These are phyloP conservation scores for rapeseed (Brassica napus) DNA, from an alignment of 345 rosid species.

Conservation along the genomic window DNA sequence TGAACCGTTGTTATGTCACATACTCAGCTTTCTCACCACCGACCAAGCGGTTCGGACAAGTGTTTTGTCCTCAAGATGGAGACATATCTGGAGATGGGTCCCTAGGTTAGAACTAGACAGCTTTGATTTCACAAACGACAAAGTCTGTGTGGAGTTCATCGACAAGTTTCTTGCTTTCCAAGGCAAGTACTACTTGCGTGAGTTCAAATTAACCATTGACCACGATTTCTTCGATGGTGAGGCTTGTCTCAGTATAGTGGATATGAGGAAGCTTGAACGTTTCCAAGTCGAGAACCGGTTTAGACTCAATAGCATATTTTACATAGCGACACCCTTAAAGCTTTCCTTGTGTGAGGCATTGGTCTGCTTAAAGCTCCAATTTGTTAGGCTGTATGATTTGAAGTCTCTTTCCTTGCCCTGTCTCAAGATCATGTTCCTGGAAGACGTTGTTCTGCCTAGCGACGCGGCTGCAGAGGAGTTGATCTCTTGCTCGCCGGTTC, in stretches of 20 bases:
- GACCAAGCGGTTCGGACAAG: not conserved
- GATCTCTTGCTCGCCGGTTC: constrained; percentile 20
- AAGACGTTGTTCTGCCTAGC: not conserved
- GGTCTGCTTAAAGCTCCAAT: not conserved
- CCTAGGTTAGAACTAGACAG: not conserved
- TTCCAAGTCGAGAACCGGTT: not conserved
- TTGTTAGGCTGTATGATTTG: not conserved
- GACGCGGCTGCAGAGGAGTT: not conserved
- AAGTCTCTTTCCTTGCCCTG: constrained; percentile 7
- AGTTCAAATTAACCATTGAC: not conserved
- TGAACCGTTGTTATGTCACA: constrained; percentile 13
- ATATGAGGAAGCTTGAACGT: not conserved
- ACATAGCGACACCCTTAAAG: not conserved
- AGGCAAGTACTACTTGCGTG: not conserved
- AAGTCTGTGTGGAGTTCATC: not conserved
- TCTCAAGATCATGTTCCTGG: constrained; percentile 14
- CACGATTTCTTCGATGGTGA: not conserved
- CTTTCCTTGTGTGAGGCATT: not conserved
- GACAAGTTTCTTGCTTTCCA: not conserved
- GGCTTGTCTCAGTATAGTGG: not conserved
- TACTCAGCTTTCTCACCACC: constrained; percentile 11
- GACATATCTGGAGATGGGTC: not conserved
- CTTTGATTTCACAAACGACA: not conserved
- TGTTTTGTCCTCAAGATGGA: constrained; percentile 17
- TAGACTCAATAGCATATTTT: not conserved